Conservation (phyloP, 208 protist species). For the Crithidia sp. region DNA sequence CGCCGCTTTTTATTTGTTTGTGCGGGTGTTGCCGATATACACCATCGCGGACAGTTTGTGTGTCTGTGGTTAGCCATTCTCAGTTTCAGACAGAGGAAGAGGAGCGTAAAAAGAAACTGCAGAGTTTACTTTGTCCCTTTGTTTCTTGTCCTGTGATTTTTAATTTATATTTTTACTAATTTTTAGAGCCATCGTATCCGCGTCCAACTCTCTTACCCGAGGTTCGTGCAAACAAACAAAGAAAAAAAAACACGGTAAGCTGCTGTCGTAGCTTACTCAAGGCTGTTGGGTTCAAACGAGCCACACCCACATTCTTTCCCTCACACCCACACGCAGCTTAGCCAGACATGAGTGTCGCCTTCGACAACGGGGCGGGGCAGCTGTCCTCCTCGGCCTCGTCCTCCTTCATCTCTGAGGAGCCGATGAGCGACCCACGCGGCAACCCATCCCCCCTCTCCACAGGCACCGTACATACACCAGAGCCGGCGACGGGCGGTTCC, state of each 20-base stretch:
- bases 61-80: not conserved
- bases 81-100: not conserved
- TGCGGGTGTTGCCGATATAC: too few species aligned
- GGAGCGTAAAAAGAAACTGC: not conserved
- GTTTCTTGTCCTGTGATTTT: not conserved
- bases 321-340: too few species aligned
- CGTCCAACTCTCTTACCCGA: too few species aligned
- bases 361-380: conserved; percentile 19
- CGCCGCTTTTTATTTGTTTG: too few species aligned
- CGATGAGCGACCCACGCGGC: conserved; percentile 10
- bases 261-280: too few species aligned
- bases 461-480: not conserved
- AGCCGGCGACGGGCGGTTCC: not conserved
- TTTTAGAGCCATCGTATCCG: too few species aligned
- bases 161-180: too few species aligned
- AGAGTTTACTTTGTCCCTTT: not conserved
- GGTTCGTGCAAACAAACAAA: too few species aligned
- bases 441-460: not conserved
- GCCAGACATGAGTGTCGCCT: conserved; percentile 14
- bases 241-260: not conserved
- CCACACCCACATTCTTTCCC: too few species aligned
- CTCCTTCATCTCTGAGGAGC: conserved; percentile 24
- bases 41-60: not conserved
- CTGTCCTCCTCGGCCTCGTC: conserved; percentile 37
- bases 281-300: too few species aligned